These are phyloP conservation scores for Penicillium verrucosum DNA, from an alignment of 2,329 filamentous ascomycete genomes.

Conservation along the genomic window DNA sequence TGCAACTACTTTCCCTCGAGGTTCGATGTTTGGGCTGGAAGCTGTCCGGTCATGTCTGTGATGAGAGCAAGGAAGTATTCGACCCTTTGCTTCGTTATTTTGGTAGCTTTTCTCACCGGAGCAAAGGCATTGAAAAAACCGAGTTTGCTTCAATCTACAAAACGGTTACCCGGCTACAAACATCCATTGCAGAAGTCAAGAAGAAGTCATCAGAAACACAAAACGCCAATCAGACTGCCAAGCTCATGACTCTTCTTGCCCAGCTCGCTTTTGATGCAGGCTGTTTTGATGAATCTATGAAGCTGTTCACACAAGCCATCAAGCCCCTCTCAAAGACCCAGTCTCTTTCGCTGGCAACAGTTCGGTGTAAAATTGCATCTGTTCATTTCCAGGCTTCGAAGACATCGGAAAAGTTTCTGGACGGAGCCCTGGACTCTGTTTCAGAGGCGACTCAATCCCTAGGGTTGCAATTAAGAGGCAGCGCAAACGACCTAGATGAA, in stretches of 20 bases:
- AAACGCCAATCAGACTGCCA: slow-evolving; percentile 30
- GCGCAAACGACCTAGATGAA: slow-evolving; percentile 42
- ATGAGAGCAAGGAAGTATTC: slow-evolving; percentile 43
- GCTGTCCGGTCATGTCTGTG: slow-evolving; percentile 40
- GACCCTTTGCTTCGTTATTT: slow-evolving; percentile 44
- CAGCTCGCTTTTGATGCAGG: slow-evolving; percentile 42
- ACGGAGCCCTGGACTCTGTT: slow-evolving; percentile 26
- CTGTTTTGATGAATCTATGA: slow-evolving; percentile 39
- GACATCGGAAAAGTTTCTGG: slow-evolving; percentile 20
- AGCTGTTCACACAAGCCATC: slow-evolving; percentile 34
- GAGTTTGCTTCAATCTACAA: slow-evolving; percentile 40
- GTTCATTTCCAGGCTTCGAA: slow-evolving; percentile 35
- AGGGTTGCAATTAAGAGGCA: slow-evolving; percentile 39
- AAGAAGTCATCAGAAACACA: slow-evolving; percentile 24
- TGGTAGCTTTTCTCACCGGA: slow-evolving; percentile 35
- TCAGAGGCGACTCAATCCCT: slow-evolving; percentile 36
- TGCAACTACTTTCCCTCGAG: slow-evolving; percentile 45
- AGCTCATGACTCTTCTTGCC: slow-evolving; percentile 35
- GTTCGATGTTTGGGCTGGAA: slow-evolving; percentile 44
- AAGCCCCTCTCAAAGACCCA: slow-evolving; percentile 31
- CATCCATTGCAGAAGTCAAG: slow-evolving; percentile 27
- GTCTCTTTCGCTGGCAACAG: slow-evolving; percentile 35
- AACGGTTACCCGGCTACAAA: slow-evolving; percentile 37
- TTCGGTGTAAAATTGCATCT: slow-evolving; percentile 40
- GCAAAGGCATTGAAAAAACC: slow-evolving; percentile 31